Conservation (phyloP, 2,329 filamentous ascomycete species). For the Clonostachys byssicola region DNA sequence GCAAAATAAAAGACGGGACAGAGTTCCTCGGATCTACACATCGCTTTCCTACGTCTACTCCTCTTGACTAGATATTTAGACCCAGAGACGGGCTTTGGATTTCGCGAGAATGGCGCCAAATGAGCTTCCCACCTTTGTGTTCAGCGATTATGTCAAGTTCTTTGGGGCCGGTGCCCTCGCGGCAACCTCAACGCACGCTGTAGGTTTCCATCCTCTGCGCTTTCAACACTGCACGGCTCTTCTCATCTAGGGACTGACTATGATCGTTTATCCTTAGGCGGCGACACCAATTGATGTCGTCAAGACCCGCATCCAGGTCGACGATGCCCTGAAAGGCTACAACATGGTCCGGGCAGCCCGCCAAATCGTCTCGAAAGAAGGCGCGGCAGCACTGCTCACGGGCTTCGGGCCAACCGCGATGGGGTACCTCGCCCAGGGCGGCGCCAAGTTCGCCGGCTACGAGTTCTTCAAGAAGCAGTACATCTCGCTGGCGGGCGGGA, state of each 20-base stretch:
- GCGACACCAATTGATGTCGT: slow-evolving; percentile 62
- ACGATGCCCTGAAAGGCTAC: slow-evolving; percentile 78
- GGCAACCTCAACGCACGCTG: slow-evolving; percentile 45
- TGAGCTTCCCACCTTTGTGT: slow-evolving; percentile 32
- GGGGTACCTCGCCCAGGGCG: slow-evolving; percentile 86
- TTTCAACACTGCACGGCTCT: not conserved
- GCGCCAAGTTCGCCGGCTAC: slow-evolving; percentile 88
- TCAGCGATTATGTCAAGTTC: slow-evolving; percentile 45
- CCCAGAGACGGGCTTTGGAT: too few relatives aligned
- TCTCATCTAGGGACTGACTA: too few relatives aligned
- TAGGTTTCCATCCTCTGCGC: slow-evolving; percentile 17
- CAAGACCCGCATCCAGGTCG: slow-evolving; percentile 89
- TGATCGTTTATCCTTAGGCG: slow-evolving; percentile 25
- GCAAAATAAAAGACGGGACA: too few relatives aligned
- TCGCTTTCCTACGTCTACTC: too few relatives aligned
- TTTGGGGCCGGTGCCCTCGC: slow-evolving; percentile 48
- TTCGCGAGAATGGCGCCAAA: slow-evolving; percentile 11
- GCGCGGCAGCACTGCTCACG: slow-evolving; percentile 74
- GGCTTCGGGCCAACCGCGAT: slow-evolving; percentile 82
- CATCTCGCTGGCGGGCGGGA: slow-evolving; percentile 62
- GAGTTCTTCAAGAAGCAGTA: slow-evolving; percentile 91
- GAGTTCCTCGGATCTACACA: too few relatives aligned
- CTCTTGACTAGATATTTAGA: too few relatives aligned
- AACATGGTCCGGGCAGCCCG: slow-evolving; percentile 78
- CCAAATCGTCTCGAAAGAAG: slow-evolving; percentile 75